Evolutionary conservation across 2,329 filamentous ascomycete genomes (phyloP).

Genomic region (Alternaria consortialis): DNA sequence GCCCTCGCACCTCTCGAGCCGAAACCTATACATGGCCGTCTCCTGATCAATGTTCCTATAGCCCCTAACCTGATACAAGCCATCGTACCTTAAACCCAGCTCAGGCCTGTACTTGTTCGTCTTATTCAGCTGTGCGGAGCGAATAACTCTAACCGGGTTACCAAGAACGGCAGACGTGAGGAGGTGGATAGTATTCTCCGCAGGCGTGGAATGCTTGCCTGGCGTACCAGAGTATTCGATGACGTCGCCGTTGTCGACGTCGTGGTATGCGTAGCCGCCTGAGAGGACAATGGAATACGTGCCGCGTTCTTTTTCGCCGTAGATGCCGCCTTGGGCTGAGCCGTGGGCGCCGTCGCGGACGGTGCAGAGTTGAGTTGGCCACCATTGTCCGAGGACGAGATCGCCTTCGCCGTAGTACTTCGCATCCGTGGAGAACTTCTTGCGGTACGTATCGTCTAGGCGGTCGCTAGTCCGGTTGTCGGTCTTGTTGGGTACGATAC

Average conservation of each 20-base stretch:
- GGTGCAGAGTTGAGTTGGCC: constrained; percentile 61
- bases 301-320: constrained; percentile 56
- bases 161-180: constrained; percentile 50
- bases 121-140: constrained; percentile 53
- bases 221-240: constrained; percentile 64
- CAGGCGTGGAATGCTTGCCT: constrained; percentile 40
- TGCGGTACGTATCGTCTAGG: constrained; percentile 34
- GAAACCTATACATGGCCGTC: constrained; percentile 60
- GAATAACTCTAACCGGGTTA: constrained; percentile 61
- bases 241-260: constrained; percentile 60
- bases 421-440: constrained; percentile 21
- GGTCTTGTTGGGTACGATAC: constrained; percentile 44
- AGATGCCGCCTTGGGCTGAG: constrained; percentile 57
- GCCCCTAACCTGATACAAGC: constrained; percentile 60
- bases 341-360: constrained; percentile 66
- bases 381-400: constrained; percentile 63
- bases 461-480: constrained; percentile 38
- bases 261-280: constrained; percentile 54
- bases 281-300: constrained; percentile 66
- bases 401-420: constrained; percentile 53
- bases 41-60: constrained; percentile 52
- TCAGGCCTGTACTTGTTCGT: constrained; percentile 56
- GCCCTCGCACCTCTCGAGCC: constrained; percentile 53
- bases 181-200: constrained; percentile 55
- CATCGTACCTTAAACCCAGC: constrained; percentile 66